These are phyloP conservation scores for Monosporozyma aerobia DNA, from an alignment of 805 yeast genomes.

Conservation along the genomic window DNA sequence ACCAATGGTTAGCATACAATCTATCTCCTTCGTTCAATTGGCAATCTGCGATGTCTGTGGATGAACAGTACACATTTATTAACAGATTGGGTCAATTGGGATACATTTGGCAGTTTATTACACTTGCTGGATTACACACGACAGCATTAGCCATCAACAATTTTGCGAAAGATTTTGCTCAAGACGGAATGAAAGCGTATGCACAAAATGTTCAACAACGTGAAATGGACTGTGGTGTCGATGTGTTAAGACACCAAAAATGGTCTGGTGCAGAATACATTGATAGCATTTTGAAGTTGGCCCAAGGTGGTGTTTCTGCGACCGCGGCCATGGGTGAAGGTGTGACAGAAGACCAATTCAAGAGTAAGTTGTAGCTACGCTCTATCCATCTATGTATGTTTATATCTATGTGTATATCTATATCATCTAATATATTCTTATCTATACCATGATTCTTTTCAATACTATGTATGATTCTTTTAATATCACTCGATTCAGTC, in stretches of 20 bases:
- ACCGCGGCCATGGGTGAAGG: conserved; percentile 99
- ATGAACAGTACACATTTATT: conserved; percentile 87
- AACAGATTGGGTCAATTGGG: conserved; percentile 79
- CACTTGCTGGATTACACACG: conserved; percentile 93
- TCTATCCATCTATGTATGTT: neutral
- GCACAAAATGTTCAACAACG: conserved; percentile 79
- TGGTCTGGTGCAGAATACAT: conserved; percentile 99
- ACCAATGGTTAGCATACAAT: conserved; percentile 95
- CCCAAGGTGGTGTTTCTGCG: conserved; percentile 87
- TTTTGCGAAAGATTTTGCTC: conserved; percentile 68
- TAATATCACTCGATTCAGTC: too few species aligned
- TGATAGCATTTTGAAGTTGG: conserved; percentile 80
- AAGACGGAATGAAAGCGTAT: conserved; percentile 91
- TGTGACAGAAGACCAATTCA: conserved; percentile 95
- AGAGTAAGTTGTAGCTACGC: conserved; percentile 20
- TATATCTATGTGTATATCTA: too few species aligned
- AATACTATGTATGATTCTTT: too few species aligned
- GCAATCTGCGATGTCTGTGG: conserved; percentile 84
- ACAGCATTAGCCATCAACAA: conserved; percentile 86
- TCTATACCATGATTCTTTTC: too few species aligned
- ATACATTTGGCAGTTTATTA: conserved; percentile 95
- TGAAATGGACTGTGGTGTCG: conserved; percentile 83
- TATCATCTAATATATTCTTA: too few species aligned
- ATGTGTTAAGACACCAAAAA: conserved; percentile 94
- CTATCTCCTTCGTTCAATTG: conserved; percentile 96